A percentile compares a stretch with the other conserved stretches of the same genome.
These are phyloP conservation scores for Aureoboletus auriporus DNA, from an alignment of 768 basidiomycete genomes.

Conservation along the genomic window DNA sequence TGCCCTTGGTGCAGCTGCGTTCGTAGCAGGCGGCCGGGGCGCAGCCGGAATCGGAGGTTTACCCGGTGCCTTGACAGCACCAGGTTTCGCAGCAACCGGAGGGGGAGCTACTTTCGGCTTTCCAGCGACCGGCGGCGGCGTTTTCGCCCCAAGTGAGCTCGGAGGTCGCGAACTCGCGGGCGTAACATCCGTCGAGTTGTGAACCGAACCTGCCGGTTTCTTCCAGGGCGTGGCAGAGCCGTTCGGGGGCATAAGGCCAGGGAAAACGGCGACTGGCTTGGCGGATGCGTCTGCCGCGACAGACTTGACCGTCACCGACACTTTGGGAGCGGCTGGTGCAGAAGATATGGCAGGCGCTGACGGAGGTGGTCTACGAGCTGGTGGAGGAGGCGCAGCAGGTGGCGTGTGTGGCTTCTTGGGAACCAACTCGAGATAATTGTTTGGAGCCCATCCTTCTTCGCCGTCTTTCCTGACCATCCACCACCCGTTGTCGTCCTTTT, in stretches of 20 bases:
- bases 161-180: constrained; percentile 48
- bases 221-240: constrained; percentile 76
- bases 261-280: constrained; percentile 80
- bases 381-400: constrained; percentile 68
- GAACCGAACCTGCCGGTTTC: constrained; percentile 41
- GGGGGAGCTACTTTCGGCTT: constrained; percentile 67
- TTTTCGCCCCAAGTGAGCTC: constrained; percentile 46
- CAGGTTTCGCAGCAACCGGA: constrained; percentile 52
- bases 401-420: constrained; percentile 62
- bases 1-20: constrained; percentile 35
- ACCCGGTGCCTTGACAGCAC: constrained; percentile 42
- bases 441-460: constrained; percentile 91
- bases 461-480: constrained; percentile 89
- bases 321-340: constrained; percentile 32
- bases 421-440: constrained; percentile 85
- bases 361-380: constrained; percentile 45
- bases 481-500: constrained; percentile 96
- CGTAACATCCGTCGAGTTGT: constrained; percentile 33
- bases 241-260: constrained; percentile 65
- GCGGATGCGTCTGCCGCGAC: constrained; percentile 57
- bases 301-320: constrained; percentile 37
- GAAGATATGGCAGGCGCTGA: constrained; percentile 36
- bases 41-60: constrained; percentile 65
- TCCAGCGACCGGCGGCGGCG: constrained; percentile 55
- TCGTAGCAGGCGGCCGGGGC: constrained; percentile 41